phyloP scores from a whole-genome alignment of 2,329 filamentous ascomycete genomes.

The Arthroderma sp. region DNA sequence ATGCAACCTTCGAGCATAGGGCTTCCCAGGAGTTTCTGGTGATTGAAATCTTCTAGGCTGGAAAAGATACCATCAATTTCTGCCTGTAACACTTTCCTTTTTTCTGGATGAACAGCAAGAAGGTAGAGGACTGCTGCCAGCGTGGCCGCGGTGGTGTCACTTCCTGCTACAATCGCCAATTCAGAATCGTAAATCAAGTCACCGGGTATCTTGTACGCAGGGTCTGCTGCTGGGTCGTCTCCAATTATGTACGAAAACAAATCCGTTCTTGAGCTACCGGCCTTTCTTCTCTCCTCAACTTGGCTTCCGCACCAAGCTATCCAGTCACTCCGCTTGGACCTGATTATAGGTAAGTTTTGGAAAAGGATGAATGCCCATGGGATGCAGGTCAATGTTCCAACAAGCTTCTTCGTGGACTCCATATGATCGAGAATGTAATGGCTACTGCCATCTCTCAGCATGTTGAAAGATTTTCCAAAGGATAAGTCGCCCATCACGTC shows the following conservation, averaged over 20 bases:
- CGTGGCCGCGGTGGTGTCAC: slow-evolving; percentile 23
- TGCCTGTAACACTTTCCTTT: slow-evolving; percentile 17
- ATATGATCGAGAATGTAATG: slow-evolving; percentile 13
- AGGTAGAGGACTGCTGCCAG: slow-evolving; percentile 20
- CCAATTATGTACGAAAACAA: slow-evolving; percentile 6
- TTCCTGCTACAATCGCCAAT: slow-evolving; percentile 11
- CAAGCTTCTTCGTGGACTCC: slow-evolving; percentile 10
- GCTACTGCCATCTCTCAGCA: slow-evolving; percentile 16
- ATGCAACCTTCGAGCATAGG: slow-evolving; percentile 8
- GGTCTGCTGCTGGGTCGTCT: not conserved
- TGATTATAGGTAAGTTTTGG: slow-evolving; percentile 10
- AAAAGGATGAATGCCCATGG: slow-evolving; percentile 16
- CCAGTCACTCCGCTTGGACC: slow-evolving; percentile 7
- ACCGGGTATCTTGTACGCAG: not conserved
- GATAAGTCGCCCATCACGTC: slow-evolving; percentile 26
- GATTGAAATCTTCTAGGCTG: slow-evolving; percentile 4
- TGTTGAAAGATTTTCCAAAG: slow-evolving; percentile 25
- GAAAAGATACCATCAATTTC: slow-evolving; percentile 19
- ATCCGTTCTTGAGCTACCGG: slow-evolving; percentile 3
- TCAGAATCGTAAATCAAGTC: slow-evolving; percentile 5
- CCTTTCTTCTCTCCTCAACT: slow-evolving; percentile 8
- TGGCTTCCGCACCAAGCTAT: slow-evolving; percentile 11
- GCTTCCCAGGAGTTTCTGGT: slow-evolving; percentile 4
- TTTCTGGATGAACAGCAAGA: slow-evolving; percentile 18
- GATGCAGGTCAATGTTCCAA: slow-evolving; percentile 12